Base-by-base conservation (phyloP, 2,329 filamentous ascomycete genomes). In the Aspergillus sp. region DNA sequence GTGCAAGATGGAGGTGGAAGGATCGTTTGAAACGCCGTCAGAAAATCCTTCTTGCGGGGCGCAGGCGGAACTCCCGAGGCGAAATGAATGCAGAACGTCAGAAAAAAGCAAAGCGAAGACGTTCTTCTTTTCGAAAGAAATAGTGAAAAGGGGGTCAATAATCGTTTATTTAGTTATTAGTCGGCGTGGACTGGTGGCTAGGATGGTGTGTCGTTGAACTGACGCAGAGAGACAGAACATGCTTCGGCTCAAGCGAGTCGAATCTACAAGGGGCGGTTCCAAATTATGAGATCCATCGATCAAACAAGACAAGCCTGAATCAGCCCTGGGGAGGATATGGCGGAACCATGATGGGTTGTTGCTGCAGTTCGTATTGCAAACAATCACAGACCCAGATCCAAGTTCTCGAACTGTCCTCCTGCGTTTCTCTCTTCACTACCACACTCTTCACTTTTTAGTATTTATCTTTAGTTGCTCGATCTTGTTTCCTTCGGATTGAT, bases 371-470 rank as follows among this genome's bases (percentile, higher is more conserved):
- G 45, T 54, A 58, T 58, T n/a, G 44, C 39, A 41, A 40, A 20
- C 33, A 24, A 13, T 20, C 12, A 51, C 49, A 39, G 44, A 54
- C 46, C 46, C 51, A 45, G 19, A 46, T 48, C 27, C n/a, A 39
- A 30, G 27, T 30, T 34, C 24, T 39, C 46, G 30, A 27, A n/a
- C 13, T 27, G 27, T 24, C 37, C 54, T 37, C 40, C 19, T 47
- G 39, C 59, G 66, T 52, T 22, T 44, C 66, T 61, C 59, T 67
- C 62, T 56, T 68, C 63, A 57, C 66, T 63, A 33, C 61, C 61
- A 49, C 64, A 61, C 15, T 19, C 30, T 44, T 42, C 39, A 11
- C 19, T 51, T 39, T 30, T 30, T 30, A 30, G 27, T 30, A 30
- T 30, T 17, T 37, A 54, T 56, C 51, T 46, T 30, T 49, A 51